Evolutionary conservation across 2,329 filamentous ascomycete species (phyloP), one percentile per base, ranked within the genome.

Genomic region (Colletotrichum phormii): DNA sequence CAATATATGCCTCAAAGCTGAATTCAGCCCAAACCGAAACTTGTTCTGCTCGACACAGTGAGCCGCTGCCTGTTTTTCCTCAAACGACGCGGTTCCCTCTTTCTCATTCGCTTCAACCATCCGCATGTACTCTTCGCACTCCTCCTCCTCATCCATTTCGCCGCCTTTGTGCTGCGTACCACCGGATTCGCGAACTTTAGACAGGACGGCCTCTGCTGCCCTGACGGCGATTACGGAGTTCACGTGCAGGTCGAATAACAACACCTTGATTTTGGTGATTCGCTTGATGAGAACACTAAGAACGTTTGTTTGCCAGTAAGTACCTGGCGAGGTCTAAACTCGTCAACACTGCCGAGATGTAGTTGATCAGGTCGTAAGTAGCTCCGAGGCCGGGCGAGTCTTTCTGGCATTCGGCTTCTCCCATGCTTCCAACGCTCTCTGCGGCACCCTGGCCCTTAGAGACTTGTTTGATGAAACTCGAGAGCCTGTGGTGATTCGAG

Each of bases 301-400:
- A 2, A 72, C 18, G 15, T 72, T 72, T 15, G 26, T 29, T 3
- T 71, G 58, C 74, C 72, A 76, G 59, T 58, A 71, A 4, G 11
- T 12, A 7, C 75, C 67, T 2, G 29, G 22, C 3, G 73, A 74
- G 2, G 51, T 67, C 55, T 75, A 64, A 53, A 53, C 71, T 61
- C 18, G 74, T 62, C n/a, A 75, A 7, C 33, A 71, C 63, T 6
- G 71, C 75, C 0, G 75, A 63, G 42, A 76, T 69, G 73, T 74
- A 75, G 64, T 75, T 65, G 53, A 76, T 35, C 12, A 76, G 57
- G 9, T 33, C 57, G 37, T 67, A 67, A 15, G 29, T 35, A 9
- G 67, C 67, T 13, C 54, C 29, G 29, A 26, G 5, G 26, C 37
- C 13, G 9, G 18, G 15, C 5, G 5, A 18, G 2, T 13, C 18